These are phyloP conservation scores for Pseudozyma hubeiensis DNA, from an alignment of 1,284 basidiomycete genomes.

Conservation along the genomic window DNA sequence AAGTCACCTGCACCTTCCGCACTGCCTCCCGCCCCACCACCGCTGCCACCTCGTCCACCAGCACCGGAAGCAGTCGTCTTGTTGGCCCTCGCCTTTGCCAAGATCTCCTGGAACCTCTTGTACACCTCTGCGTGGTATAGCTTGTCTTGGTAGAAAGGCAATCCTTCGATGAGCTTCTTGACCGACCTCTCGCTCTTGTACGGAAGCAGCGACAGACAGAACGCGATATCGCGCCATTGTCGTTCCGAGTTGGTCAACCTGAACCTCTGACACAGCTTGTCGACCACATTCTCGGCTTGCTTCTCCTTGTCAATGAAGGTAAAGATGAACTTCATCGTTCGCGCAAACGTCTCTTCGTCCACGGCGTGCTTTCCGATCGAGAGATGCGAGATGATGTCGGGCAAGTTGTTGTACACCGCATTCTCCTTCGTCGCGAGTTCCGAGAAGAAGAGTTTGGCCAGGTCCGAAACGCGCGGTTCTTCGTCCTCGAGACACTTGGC, in stretches of 20 bases:
- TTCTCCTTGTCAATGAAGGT: constrained; percentile 89
- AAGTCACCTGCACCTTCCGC: constrained; percentile 50
- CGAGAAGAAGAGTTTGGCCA: constrained; percentile 96
- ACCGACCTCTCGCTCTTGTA: constrained; percentile 96
- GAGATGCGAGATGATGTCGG: constrained; percentile 76
- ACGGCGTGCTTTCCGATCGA: constrained; percentile 93
- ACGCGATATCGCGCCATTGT: constrained; percentile 98
- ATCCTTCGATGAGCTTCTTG: constrained; percentile 93
- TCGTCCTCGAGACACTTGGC: constrained; percentile 96
- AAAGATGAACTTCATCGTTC: constrained; percentile 95
- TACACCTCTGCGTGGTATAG: constrained; percentile 88
- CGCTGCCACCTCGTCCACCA: constrained; percentile 16
- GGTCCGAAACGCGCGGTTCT: constrained; percentile 87
- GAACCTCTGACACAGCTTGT: constrained; percentile 74
- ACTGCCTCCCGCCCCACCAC: constrained; percentile 9
- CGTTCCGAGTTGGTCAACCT: constrained; percentile 85
- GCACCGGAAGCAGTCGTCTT: constrained; percentile 22
- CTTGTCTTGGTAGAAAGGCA: constrained; percentile 82
- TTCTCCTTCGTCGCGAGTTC: constrained; percentile 96
- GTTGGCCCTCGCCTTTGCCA: constrained; percentile 73
- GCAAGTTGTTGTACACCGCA: constrained; percentile 97
- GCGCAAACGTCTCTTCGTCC: constrained; percentile 89
- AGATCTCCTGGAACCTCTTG: constrained; percentile 86
- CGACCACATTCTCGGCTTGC: constrained; percentile 68
- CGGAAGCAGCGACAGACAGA: constrained; percentile 90